Base-by-base conservation (phyloP, 169 alveolate species). In the Plasmodium reichenowi region DNA sequence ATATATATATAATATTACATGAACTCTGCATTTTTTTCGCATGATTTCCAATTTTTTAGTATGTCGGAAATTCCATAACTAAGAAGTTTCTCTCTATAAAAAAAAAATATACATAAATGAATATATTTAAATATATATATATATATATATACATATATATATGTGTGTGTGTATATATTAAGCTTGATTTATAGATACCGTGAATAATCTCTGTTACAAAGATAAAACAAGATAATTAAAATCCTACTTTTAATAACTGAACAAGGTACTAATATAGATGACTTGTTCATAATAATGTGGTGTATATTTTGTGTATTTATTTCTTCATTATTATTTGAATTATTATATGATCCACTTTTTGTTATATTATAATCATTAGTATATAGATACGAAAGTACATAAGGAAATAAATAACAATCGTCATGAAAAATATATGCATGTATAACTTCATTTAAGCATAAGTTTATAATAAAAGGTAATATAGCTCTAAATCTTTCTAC, bases 361-460 rank as follows among this genome's bases (percentile, higher is more conserved):
- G 9, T 3, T 20, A 43, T 20, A 45, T 5, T 9, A 26, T 43
- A 59, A 6, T 26, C 17, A 22, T 43, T 26, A 15, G 89, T 66
- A 24, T 66, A 78, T 5, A 78, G 20, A 24, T 52, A 58, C 10
- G 76, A 66, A 12, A 78, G 48, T 2, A 78, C 13, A 45, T 38
- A 43, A n/a, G 89, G 89, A 32, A 78, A 64, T 26, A 78, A 12
- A 60, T n/a, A 4, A 59, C 89, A 78, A 10, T 78, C 59, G 2
- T 66, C 71, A 50, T 78, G 54, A 45, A 78, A 66, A 1, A 78
- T 20, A 52, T 38, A 78, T 0, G 32, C 72, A 78, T 78, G 52
- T 1, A 66, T 38, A 9, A 3, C 3, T 15, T 78, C 78, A 78
- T 70, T 13, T n/a, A 59, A 29, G 45, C 72, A 66, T 32, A 78